Percentiles rank a stretch among this genome's conserved stretches.
These are phyloP conservation scores for Phialocephala sp. DNA, from an alignment of 2,329 filamentous ascomycete species.

Conservation along the genomic window DNA sequence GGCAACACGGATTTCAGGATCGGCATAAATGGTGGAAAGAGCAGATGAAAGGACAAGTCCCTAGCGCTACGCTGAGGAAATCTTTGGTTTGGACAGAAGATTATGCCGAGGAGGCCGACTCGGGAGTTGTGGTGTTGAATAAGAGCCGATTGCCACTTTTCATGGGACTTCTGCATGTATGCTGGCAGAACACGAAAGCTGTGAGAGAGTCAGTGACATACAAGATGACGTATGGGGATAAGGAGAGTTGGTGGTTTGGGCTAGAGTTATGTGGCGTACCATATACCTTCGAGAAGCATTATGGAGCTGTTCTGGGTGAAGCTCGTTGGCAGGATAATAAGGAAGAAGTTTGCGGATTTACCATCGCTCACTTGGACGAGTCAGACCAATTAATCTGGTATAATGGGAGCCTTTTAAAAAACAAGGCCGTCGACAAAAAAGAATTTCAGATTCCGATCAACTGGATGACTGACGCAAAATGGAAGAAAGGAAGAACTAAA, in stretches of 20 bases:
- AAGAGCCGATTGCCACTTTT: slow-evolving; percentile 47
- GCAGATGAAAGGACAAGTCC: slow-evolving; percentile 46
- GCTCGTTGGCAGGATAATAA: slow-evolving; percentile 34
- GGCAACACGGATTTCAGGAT: slow-evolving; percentile 37
- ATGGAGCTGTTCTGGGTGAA: slow-evolving; percentile 48
- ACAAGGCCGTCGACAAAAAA: slow-evolving; percentile 47
- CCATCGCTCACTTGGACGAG: slow-evolving; percentile 50
- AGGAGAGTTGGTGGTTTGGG: slow-evolving; percentile 54
- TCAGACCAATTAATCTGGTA: slow-evolving; percentile 48
- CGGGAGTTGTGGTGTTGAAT: slow-evolving; percentile 43
- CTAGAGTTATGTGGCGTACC: slow-evolving; percentile 47
- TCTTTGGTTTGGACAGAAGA: slow-evolving; percentile 12
- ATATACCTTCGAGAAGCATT: slow-evolving; percentile 50
- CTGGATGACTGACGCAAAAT: slow-evolving; percentile 49
- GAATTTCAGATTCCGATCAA: slow-evolving; percentile 26
- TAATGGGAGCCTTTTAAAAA: slow-evolving; percentile 48
- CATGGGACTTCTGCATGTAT: slow-evolving; percentile 48
- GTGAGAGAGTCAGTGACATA: slow-evolving; percentile 51
- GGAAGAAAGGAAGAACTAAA: slow-evolving; percentile 45
- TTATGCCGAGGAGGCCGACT: slow-evolving; percentile 19
- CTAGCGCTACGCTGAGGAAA: slow-evolving; percentile 15
- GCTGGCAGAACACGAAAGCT: slow-evolving; percentile 51
- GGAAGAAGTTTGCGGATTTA: slow-evolving; percentile 19
- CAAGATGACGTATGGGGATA: slow-evolving; percentile 51
- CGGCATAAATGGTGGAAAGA: slow-evolving; percentile 48